Conservation (phyloP, 1,139 yeast genomes). For the Wickerhamiella infanticola region DNA sequence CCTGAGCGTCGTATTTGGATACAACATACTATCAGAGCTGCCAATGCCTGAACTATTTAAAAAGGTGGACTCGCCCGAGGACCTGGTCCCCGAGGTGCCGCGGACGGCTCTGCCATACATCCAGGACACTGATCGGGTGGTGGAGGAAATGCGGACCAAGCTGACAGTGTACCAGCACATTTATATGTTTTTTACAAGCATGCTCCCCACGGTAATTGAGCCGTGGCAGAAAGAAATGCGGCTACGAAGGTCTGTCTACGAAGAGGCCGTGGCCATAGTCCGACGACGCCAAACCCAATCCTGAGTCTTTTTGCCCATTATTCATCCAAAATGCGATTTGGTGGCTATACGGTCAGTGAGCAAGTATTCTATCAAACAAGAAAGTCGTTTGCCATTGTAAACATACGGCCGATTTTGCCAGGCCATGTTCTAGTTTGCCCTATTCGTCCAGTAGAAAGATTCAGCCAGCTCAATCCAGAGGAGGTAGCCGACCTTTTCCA, state of each 20-base stretch:
- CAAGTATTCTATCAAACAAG: slow-evolving; percentile 34
- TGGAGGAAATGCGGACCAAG: slow-evolving; percentile 2
- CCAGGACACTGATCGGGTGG: slow-evolving; percentile 4
- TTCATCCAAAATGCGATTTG: slow-evolving; percentile 16
- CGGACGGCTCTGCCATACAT: neutral
- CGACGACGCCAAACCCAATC: neutral
- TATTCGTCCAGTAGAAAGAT: slow-evolving; percentile 42
- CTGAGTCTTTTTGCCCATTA: neutral
- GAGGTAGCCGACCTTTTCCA: slow-evolving; percentile 68
- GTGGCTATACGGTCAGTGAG: slow-evolving; percentile 37
- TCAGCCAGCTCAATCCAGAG: slow-evolving; percentile 51
- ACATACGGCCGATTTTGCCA: slow-evolving; percentile 75
- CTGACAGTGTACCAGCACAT: slow-evolving; percentile 3
- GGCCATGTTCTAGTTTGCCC: slow-evolving; percentile 91
- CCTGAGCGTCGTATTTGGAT: neutral
- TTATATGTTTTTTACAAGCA: slow-evolving; percentile 15
- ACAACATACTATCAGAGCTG: neutral
- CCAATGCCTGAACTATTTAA: slow-evolving; percentile 1
- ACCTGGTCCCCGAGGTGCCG: slow-evolving; percentile 2
- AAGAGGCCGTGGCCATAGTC: neutral
- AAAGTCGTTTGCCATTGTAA: slow-evolving; percentile 63
- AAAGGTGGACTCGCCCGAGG: slow-evolving; percentile 1
- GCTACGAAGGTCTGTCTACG: slow-evolving; percentile 1
- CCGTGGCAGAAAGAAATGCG: slow-evolving; percentile 12
- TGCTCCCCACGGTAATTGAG: slow-evolving; percentile 16